Conservation (phyloP, 1,284 basidiomycete genomes). For the Pseudozyma tsukubaensis region DNA sequence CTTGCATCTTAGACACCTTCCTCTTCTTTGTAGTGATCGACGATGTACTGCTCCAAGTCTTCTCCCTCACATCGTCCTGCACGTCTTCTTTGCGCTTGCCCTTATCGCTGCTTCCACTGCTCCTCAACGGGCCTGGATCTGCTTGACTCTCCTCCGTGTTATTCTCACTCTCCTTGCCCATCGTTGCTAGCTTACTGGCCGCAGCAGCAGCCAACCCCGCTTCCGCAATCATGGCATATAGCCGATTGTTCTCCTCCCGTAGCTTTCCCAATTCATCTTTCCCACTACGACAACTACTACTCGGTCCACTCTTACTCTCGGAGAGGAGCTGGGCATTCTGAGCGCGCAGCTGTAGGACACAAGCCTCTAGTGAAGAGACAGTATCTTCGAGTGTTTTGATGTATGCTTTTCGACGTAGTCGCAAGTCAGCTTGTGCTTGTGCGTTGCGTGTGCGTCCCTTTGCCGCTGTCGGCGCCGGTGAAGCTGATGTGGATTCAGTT, state of each 20-base stretch:
- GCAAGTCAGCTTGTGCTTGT: constrained; percentile 41
- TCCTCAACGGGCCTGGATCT: not conserved
- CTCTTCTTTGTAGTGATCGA: constrained; percentile 33
- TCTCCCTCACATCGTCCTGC: not conserved
- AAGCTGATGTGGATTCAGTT: not conserved
- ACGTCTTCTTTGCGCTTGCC: not conserved
- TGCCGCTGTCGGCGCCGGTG: not conserved
- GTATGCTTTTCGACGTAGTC: constrained; percentile 34
- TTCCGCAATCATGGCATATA: constrained; percentile 17
- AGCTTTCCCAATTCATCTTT: constrained; percentile 1
- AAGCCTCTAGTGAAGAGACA: constrained; percentile 33
- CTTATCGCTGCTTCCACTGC: not conserved
- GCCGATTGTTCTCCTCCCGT: constrained; percentile 17
- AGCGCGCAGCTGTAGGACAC: constrained; percentile 18
- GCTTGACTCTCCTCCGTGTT: not conserved
- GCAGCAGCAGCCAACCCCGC: constrained; percentile 23
- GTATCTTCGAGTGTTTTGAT: constrained; percentile 47
- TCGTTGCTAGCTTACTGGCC: constrained; percentile 15
- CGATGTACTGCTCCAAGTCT: constrained; percentile 20
- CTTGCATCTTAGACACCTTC: constrained; percentile 22
- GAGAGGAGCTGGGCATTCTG: constrained; percentile 12
- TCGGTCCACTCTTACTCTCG: not conserved
- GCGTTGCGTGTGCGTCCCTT: constrained; percentile 38
- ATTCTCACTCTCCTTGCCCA: constrained; percentile 3
- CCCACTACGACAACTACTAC: too few species aligned